Percentiles rank a stretch among this genome's conserved stretches.
phyloP scores from a whole-genome alignment of 2,329 filamentous ascomycete species.

The Emergomyces pasteurianus region DNA sequence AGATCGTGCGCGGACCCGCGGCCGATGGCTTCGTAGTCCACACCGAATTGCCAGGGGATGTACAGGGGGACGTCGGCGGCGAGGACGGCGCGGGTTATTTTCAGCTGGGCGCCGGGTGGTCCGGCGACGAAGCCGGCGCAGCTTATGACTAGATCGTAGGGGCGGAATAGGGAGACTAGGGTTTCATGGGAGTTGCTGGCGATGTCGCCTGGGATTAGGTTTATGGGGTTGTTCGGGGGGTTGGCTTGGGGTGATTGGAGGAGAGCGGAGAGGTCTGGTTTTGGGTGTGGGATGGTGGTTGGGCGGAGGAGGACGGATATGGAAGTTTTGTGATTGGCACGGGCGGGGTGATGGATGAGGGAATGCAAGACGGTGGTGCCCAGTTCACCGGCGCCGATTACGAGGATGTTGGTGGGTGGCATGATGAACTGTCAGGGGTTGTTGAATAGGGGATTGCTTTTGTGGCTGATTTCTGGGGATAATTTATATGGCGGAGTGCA shows the following conservation, averaged over 20 bases:
- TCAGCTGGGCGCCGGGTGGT: slow-evolving; percentile 44
- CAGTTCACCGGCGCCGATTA: slow-evolving; percentile 6
- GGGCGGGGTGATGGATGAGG: slow-evolving; percentile 37
- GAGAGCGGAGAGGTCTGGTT: neutral
- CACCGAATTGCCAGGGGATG: slow-evolving; percentile 63
- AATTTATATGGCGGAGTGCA: neutral
- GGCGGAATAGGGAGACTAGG: slow-evolving; percentile 33
- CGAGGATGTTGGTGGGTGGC: slow-evolving; percentile 3
- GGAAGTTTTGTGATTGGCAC: slow-evolving; percentile 15
- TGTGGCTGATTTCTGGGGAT: neutral
- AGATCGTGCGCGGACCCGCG: slow-evolving; percentile 48
- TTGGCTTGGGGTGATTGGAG: slow-evolving; percentile 1
- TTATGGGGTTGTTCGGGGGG: slow-evolving; percentile 25
- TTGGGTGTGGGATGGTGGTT: slow-evolving; percentile 27
- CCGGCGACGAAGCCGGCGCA: slow-evolving; percentile 50
- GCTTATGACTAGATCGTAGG: slow-evolving; percentile 38
- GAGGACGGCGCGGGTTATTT: slow-evolving; percentile 46
- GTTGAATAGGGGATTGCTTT: neutral
- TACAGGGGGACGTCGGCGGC: slow-evolving; percentile 40
- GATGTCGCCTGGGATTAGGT: slow-evolving; percentile 37
- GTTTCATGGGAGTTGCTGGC: slow-evolving; percentile 17
- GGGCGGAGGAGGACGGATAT: slow-evolving; percentile 46
- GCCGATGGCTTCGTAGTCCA: slow-evolving; percentile 57
- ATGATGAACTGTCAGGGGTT: no score
- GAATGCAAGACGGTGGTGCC: slow-evolving; percentile 17